Evolutionary conservation across 495 filamentous ascomycete genomes (phyloP).

Genomic region (Penicillium chermesinum): DNA sequence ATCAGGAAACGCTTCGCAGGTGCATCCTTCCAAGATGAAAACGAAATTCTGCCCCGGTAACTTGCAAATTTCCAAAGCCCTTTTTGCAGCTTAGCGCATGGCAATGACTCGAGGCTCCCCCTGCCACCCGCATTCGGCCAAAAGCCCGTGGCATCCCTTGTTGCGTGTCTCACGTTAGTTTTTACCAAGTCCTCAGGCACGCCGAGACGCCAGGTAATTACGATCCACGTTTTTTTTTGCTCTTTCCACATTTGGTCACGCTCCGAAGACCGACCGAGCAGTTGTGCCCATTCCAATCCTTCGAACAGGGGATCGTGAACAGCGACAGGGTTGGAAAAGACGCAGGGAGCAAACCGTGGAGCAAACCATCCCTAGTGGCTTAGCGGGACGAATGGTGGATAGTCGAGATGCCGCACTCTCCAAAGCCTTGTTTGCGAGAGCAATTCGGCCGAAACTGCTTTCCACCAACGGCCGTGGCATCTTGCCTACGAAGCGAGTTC

Average conservation of each 20-base stretch:
- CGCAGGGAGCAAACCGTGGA: not conserved
- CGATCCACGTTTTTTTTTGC: constrained; percentile 3
- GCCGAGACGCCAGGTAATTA: constrained; percentile 4
- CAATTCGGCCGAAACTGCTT: too few species aligned
- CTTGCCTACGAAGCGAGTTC: not conserved
- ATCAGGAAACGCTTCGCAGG: too few species aligned
- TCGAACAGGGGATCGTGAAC: not conserved
- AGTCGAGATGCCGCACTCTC: not conserved
- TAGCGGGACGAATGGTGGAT: not conserved
- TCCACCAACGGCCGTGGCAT: not conserved
- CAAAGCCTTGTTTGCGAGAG: too few species aligned
- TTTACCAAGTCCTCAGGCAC: not conserved
- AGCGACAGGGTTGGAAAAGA: not conserved
- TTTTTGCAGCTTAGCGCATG: not conserved
- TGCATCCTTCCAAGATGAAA: too few species aligned
- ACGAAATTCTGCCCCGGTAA: not conserved
- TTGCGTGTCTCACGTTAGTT: not conserved
- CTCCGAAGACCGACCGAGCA: too few species aligned
- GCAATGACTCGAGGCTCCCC: not conserved
- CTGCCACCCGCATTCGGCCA: not conserved
- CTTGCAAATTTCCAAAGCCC: not conserved
- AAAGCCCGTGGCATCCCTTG: not conserved
- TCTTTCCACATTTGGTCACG: not conserved
- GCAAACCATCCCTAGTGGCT: not conserved
- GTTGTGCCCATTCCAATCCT: constrained; percentile 1